A percentile compares a stretch with the other conserved stretches of the same genome.
Conservation (phyloP, 495 filamentous ascomycete genomes). For the Penicillium longicatenatum region DNA sequence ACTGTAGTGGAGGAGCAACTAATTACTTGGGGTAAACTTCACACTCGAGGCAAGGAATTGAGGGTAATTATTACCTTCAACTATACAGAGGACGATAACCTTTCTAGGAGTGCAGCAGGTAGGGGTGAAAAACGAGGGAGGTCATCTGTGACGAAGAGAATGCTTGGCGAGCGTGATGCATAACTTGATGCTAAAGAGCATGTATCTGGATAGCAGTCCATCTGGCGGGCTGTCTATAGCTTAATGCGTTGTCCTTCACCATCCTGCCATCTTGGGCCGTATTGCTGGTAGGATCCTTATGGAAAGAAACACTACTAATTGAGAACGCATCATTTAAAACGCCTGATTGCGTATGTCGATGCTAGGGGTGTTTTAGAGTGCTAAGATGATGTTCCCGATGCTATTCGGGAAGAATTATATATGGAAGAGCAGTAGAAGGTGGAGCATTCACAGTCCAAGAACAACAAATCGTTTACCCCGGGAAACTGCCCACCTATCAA, state of each 20-base stretch:
- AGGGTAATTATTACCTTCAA: slow-evolving; percentile 13
- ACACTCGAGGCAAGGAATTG: slow-evolving; percentile 15
- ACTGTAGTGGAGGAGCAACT: slow-evolving; percentile 3
- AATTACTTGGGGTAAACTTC: slow-evolving; percentile 11
- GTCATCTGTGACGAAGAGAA: slow-evolving; percentile 1
- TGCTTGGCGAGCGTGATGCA: background rate
- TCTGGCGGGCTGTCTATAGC: too few relatives aligned
- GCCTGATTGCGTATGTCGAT: background rate
- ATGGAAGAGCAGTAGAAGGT: slow-evolving; percentile 33
- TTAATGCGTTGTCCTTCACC: slow-evolving; percentile 1
- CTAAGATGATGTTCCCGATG: slow-evolving; percentile 30
- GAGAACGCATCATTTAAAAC: slow-evolving; percentile 1
- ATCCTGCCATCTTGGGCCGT: background rate
- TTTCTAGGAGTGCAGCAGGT: background rate
- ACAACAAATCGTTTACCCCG: slow-evolving; percentile 3
- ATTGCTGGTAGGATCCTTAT: background rate
- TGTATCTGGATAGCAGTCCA: too few relatives aligned
- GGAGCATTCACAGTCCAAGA: slow-evolving; percentile 24
- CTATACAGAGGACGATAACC: slow-evolving; percentile 7
- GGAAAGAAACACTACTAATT: background rate
- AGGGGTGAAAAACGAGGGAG: slow-evolving; percentile 9
- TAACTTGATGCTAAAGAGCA: too few relatives aligned
- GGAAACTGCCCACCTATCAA: slow-evolving; percentile 25
- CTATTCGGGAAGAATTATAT: slow-evolving; percentile 25
- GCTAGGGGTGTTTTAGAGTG: background rate